phyloP scores from a whole-genome alignment of 306 rosid genomes.

The Mimosa pudica region DNA sequence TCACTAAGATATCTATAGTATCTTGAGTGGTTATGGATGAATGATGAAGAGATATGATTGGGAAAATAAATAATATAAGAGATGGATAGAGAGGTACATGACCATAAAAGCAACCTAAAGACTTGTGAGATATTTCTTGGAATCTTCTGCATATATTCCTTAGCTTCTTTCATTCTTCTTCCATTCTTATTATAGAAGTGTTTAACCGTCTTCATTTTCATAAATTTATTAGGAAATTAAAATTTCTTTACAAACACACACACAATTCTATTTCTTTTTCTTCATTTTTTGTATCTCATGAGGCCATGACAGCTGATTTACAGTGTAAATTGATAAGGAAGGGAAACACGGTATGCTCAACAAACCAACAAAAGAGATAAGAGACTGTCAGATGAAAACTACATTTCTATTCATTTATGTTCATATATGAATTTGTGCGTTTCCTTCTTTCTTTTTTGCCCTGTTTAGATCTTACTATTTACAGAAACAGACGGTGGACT shows the following conservation, averaged over 20 bases:
- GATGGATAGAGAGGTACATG: neutral
- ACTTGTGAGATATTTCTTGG: neutral
- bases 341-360: neutral
- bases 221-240: neutral
- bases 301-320: neutral
- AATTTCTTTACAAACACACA: neutral
- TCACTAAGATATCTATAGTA: neutral
- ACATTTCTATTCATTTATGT: neutral
- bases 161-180: neutral
- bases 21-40: neutral
- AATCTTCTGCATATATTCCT: neutral
- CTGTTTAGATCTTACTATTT: neutral
- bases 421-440: neutral
- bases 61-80: neutral
- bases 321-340: neutral
- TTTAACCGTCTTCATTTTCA: neutral
- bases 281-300: neutral
- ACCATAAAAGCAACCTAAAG: neutral
- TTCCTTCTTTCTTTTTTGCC: neutral
- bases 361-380: neutral
- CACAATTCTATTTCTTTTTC: neutral
- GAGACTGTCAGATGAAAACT: slow-evolving; percentile 5
- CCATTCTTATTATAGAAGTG: neutral
- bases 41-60: neutral
- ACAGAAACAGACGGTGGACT: neutral